Conservation (phyloP, 495 filamentous ascomycete genomes). For the Penicillium paxilli region DNA sequence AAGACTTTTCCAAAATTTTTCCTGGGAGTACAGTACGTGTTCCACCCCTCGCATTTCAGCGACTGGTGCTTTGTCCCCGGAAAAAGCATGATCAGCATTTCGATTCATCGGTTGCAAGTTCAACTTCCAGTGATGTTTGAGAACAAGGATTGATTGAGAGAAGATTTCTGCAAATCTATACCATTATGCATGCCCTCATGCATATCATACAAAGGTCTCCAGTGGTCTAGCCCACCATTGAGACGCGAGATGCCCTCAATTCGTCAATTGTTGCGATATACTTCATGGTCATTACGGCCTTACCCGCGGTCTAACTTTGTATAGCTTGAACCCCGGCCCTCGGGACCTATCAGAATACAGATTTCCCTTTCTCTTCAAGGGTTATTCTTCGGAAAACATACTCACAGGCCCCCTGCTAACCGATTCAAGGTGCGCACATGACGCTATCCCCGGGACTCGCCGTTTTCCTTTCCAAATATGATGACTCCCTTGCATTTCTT, state of each 20-base stretch:
- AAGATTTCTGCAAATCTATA: background rate
- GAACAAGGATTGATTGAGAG: background rate
- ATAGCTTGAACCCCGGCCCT: background rate
- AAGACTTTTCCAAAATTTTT: no score
- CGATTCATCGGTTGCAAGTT: background rate
- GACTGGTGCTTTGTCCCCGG: background rate
- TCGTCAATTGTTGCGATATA: background rate
- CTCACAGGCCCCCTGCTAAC: background rate
- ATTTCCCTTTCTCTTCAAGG: constrained; percentile 3
- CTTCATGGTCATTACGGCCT: constrained; percentile 7
- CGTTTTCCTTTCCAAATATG: constrained; percentile 6
- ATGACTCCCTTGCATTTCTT: background rate
- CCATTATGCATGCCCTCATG: background rate
- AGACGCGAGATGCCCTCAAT: background rate
- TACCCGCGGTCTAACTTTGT: constrained; percentile 11
- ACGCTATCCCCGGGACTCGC: constrained; percentile 11
- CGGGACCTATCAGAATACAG: background rate
- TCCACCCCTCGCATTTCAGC: background rate
- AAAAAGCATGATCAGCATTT: background rate
- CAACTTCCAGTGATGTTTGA: background rate
- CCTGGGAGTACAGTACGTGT: background rate
- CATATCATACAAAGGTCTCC: constrained; percentile 1
- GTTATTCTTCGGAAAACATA: constrained; percentile 7
- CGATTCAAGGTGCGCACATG: constrained; percentile 7
- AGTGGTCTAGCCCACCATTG: constrained; percentile 2